phyloP scores from a whole-genome alignment of 805 yeast species.

The Schwanniomyces occidentalis region DNA sequence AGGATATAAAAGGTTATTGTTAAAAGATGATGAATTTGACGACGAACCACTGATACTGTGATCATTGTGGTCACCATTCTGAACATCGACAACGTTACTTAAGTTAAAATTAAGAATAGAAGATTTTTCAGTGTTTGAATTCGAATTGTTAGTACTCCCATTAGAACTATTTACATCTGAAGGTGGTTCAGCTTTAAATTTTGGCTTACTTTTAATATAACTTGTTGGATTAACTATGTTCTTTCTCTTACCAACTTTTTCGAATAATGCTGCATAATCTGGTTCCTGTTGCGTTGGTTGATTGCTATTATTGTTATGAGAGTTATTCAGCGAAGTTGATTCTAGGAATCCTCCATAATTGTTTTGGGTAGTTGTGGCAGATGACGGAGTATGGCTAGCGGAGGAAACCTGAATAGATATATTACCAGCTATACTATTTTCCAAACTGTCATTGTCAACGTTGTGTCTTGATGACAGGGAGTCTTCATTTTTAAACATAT shows the following conservation, averaged over 20 bases:
- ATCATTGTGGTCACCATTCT: slow-evolving; percentile 3
- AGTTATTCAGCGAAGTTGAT: slow-evolving; percentile 15
- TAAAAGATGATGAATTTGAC: slow-evolving; percentile 12
- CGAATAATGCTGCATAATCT: slow-evolving; percentile 45
- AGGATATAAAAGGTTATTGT: not conserved
- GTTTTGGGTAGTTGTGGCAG: slow-evolving; percentile 1
- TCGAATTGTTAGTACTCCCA: slow-evolving; percentile 7
- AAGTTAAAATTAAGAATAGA: slow-evolving; percentile 10
- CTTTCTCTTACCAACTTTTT: slow-evolving; percentile 43
- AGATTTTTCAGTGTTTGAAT: slow-evolving; percentile 16
- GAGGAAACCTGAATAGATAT: slow-evolving; percentile 5
- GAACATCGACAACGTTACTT: not conserved
- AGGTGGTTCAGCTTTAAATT: slow-evolving; percentile 20
- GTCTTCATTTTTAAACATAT: slow-evolving; percentile 6
- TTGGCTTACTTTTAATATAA: slow-evolving; percentile 26
- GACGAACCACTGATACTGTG: slow-evolving; percentile 13
- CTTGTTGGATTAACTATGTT: slow-evolving; percentile 22
- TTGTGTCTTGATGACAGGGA: not conserved
- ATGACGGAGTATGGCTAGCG: slow-evolving; percentile 1
- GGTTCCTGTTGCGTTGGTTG: slow-evolving; percentile 24
- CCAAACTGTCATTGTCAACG: slow-evolving; percentile 3
- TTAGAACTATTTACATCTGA: slow-evolving; percentile 5
- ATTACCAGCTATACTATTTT: slow-evolving; percentile 5
- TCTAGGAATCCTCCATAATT: slow-evolving; percentile 12
- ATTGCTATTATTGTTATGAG: slow-evolving; percentile 8